phyloP scores from a whole-genome alignment of 306 rosid species.

The Phaseolus lunatus region DNA sequence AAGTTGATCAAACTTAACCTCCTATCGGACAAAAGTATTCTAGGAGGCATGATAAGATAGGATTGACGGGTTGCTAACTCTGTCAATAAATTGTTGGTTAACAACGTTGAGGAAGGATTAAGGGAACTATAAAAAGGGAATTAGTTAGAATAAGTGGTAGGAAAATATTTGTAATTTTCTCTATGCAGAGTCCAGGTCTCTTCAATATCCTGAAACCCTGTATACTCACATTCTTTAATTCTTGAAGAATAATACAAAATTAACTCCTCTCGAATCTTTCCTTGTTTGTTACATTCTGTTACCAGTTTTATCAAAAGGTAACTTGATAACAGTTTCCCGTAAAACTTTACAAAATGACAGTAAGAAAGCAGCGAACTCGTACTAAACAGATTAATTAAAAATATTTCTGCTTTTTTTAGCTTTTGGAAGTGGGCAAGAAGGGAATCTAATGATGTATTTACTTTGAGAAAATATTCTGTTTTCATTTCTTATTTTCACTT shows the following conservation, averaged over 20 bases:
- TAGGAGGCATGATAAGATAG: no score
- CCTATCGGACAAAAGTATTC: no score
- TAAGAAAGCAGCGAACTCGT: neutral
- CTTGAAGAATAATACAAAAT: neutral
- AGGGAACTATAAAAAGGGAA: neutral
- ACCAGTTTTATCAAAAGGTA: neutral
- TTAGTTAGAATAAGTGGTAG: neutral
- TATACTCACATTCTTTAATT: neutral
- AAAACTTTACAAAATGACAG: neutral
- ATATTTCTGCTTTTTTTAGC: neutral
- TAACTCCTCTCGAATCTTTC: neutral
- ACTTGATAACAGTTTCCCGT: conserved; percentile 7
- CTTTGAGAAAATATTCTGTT: neutral
- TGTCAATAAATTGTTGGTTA: neutral
- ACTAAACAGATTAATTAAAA: neutral
- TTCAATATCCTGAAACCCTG: neutral
- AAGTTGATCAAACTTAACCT: neutral
- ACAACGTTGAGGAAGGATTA: neutral
- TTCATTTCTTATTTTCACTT: neutral
- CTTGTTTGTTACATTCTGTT: neutral
- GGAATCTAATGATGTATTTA: neutral
- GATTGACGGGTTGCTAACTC: no score
- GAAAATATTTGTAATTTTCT: neutral
- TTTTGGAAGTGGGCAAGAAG: conserved; percentile 6
- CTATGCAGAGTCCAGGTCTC: neutral